phyloP scores from a whole-genome alignment of 352 stramenopile species.

The Pythium sp. region DNA sequence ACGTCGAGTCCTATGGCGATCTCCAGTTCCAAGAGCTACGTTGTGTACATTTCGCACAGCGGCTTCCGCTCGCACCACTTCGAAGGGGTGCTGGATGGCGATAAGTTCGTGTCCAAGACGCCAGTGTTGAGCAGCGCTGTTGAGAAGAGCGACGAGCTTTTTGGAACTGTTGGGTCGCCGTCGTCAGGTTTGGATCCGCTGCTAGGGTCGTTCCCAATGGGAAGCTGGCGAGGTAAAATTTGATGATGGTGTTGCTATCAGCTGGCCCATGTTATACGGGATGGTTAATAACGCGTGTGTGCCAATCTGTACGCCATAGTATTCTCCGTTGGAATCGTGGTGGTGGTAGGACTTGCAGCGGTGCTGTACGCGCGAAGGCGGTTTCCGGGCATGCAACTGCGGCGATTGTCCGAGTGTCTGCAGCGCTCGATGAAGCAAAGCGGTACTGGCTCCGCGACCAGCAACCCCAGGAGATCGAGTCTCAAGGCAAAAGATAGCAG shows the following conservation, averaged over 20 bases:
- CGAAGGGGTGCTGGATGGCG: constrained; percentile 40
- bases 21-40: constrained; percentile 29
- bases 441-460: background rate
- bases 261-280: too few species aligned
- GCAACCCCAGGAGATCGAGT: background rate
- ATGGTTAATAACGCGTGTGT: background rate
- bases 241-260: background rate
- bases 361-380: constrained; percentile 54
- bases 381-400: constrained; percentile 22
- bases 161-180: constrained; percentile 31
- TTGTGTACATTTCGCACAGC: constrained; percentile 65
- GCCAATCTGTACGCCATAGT: constrained; percentile 24
- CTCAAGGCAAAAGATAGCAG: constrained; percentile 7
- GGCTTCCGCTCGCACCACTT: constrained; percentile 51
- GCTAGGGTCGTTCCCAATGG: constrained; percentile 41
- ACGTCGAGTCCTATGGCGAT: constrained; percentile 19
- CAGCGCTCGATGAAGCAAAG: constrained; percentile 15
- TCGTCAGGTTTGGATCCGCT: constrained; percentile 23
- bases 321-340: constrained; percentile 43
- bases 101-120: constrained; percentile 26
- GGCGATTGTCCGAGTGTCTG: constrained; percentile 10
- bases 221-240: constrained; percentile 50
- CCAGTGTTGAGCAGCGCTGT: background rate
- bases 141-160: constrained; percentile 27
- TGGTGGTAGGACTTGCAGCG: constrained; percentile 45